Percentiles rank a stretch among this genome's conserved stretches.
phyloP scores from a whole-genome alignment of 1,284 basidiomycete genomes.

The Cutaneotrichosporon sp. region DNA sequence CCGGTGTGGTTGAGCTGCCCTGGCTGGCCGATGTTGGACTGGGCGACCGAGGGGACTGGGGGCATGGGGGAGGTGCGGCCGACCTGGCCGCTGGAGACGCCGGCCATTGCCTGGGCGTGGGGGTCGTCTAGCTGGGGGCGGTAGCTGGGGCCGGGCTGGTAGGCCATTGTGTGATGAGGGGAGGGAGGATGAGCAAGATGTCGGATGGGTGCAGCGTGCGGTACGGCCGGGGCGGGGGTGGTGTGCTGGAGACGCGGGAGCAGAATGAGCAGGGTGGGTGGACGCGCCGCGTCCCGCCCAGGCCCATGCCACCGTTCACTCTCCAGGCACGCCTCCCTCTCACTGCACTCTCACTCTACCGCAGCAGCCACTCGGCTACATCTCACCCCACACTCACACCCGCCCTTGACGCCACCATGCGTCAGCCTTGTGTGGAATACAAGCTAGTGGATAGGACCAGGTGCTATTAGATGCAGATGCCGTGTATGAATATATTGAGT shows the following conservation, averaged over 20 bases:
- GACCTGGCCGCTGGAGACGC: constrained; percentile 10
- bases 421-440: too few species aligned
- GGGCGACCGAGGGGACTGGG: constrained; percentile 34
- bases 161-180: constrained; percentile 26
- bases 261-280: not conserved
- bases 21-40: constrained; percentile 42
- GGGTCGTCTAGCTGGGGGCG: constrained; percentile 18
- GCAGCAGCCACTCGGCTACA: too few species aligned
- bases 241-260: not conserved
- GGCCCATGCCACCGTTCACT: too few species aligned
- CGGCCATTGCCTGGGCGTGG: constrained; percentile 23
- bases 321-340: too few species aligned
- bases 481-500: too few species aligned
- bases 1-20: constrained; percentile 24
- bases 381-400: too few species aligned
- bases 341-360: too few species aligned
- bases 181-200: not conserved
- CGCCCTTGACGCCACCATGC: too few species aligned
- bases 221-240: too few species aligned
- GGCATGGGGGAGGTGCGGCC: constrained; percentile 45
- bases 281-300: constrained; percentile 4
- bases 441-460: too few species aligned
- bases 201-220: too few species aligned
- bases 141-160: constrained; percentile 33
- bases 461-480: too few species aligned